phyloP scores from a whole-genome alignment of 2,329 filamentous ascomycete genomes.

The Sordariomycetes sp. region DNA sequence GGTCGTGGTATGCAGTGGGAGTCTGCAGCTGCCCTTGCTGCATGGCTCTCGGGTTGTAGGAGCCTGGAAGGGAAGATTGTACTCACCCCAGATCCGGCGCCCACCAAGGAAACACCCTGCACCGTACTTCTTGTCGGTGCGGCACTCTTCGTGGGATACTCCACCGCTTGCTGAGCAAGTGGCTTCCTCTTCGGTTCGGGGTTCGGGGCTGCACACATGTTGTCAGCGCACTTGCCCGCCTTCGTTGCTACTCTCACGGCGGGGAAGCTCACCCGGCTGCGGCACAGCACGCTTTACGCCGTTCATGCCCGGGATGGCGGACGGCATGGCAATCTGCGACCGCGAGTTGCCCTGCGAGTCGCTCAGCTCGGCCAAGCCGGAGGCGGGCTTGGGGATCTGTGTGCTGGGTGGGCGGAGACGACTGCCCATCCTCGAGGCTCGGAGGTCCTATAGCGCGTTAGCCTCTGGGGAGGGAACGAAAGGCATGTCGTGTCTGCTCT shows the following conservation, averaged over 20 bases:
- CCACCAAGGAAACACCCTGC: constrained; percentile 25
- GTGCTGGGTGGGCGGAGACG: constrained; percentile 2
- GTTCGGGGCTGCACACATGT: not conserved
- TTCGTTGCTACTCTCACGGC: constrained; percentile 6
- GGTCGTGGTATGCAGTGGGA: not conserved
- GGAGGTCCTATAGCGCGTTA: constrained; percentile 3
- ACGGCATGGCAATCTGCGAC: constrained; percentile 26
- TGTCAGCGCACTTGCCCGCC: not conserved
- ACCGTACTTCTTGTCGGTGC: constrained; percentile 24
- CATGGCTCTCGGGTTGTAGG: not conserved
- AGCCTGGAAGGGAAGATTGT: not conserved
- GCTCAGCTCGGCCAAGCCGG: constrained; percentile 30
- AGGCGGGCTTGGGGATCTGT: not conserved
- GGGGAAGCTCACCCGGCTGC: constrained; percentile 25
- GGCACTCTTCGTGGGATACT: constrained; percentile 31
- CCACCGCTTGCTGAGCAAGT: constrained; percentile 41
- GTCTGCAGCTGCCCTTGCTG: not conserved
- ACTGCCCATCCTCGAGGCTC: constrained; percentile 4
- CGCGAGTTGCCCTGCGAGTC: constrained; percentile 52
- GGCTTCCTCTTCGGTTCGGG: constrained; percentile 45
- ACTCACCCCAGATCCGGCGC: constrained; percentile 9
- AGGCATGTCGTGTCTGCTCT: not conserved
- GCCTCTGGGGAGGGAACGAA: not conserved
- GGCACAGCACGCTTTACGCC: constrained; percentile 41
- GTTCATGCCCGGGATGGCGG: constrained; percentile 17